Evolutionary conservation across 352 stramenopile genomes (phyloP), one percentile per base, ranked within the genome.

Genomic region (Aphanomyces invadans): DNA sequence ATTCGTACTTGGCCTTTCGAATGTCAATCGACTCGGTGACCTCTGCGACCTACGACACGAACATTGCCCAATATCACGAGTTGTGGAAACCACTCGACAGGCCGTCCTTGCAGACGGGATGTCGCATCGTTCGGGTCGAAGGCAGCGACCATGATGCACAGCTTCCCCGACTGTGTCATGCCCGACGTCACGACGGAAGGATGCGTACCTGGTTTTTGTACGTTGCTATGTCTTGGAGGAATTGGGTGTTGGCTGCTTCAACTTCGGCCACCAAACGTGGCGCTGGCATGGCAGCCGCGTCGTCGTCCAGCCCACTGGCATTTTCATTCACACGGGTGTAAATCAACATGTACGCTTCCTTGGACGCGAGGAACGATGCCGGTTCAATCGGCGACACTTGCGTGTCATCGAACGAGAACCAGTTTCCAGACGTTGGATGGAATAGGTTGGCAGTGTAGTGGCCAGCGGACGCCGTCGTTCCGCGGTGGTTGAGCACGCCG

Each of bases 311-410:
- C n/a, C n/a, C n/a, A n/a, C n/a, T n/a, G n/a, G n/a, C n/a, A n/a
- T n/a, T n/a, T 21, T 53, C 28, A 19, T 83, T 73, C 1, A 83
- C 78, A 31, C 78, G 76, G 55, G 80, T 74, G 62, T 94, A 95
- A 31, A 94, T 70, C 23, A 95, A 70, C 86, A 95, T 95, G 68
- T 95, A 95, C 15, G 86, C 85, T 53, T 95, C 86, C 21, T 83
- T 78, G 1, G 83, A 93, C 3, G 81, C 74, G 38, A 89, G 75
- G 38, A 45, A 68, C 77, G 84, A 55, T 81, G 83, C 9, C 74
- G 81, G 2, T 77, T 59, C 23, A 70, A 68, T 53, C 79, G 44
- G 75, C 72, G 29, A 83, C n/a, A 93, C 86, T 28, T 81, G 64
- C 23, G 73, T 83, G 65, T 95, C 86, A 42, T 95, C 83, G 66